Percentiles rank a stretch among this genome's conserved stretches.
Conservation (phyloP, 78 protist genomes). For the Trichosphaerium sp. region DNA sequence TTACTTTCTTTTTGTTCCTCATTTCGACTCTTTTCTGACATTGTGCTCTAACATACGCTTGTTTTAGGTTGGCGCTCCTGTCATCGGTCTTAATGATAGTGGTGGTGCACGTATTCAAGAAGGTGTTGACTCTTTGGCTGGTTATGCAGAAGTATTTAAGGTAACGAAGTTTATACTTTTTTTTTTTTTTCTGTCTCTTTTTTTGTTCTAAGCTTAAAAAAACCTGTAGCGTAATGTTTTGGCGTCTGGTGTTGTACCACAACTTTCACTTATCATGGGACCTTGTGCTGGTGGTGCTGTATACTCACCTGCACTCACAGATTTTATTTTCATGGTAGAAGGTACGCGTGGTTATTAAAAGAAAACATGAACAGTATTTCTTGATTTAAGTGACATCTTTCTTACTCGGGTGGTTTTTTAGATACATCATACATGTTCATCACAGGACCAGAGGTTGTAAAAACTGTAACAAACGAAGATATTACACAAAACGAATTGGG, state of each 20-base stretch:
- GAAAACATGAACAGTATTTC: too few species aligned
- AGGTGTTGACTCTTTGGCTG: slow-evolving; percentile 94
- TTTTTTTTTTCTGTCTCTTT: neutral
- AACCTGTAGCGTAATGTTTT: slow-evolving; percentile 83
- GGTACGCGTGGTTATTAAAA: too few species aligned
- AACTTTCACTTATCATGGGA: slow-evolving; percentile 90
- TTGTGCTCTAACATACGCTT: too few species aligned
- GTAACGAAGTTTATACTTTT: neutral
- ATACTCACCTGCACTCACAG: slow-evolving; percentile 96
- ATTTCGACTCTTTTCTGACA: too few species aligned
- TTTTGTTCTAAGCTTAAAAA: slow-evolving; percentile 2
- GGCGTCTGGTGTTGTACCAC: slow-evolving; percentile 94
- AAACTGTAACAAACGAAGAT: slow-evolving; percentile 70
- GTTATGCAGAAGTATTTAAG: slow-evolving; percentile 80
- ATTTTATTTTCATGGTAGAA: slow-evolving; percentile 86
- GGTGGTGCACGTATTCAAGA: slow-evolving; percentile 98
- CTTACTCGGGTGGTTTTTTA: too few species aligned
- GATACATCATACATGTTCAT: slow-evolving; percentile 88
- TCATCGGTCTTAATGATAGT: slow-evolving; percentile 94
- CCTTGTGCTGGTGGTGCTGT: slow-evolving; percentile 98
- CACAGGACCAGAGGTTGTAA: slow-evolving; percentile 97
- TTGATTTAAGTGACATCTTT: too few species aligned
- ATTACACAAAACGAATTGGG: slow-evolving; percentile 92
- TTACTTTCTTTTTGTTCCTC: too few species aligned
- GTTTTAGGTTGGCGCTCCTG: slow-evolving; percentile 89